Percentiles rank a stretch among this genome's conserved stretches.
phyloP scores from a whole-genome alignment of 2,329 filamentous ascomycete species.

The Fusarium avenaceum region DNA sequence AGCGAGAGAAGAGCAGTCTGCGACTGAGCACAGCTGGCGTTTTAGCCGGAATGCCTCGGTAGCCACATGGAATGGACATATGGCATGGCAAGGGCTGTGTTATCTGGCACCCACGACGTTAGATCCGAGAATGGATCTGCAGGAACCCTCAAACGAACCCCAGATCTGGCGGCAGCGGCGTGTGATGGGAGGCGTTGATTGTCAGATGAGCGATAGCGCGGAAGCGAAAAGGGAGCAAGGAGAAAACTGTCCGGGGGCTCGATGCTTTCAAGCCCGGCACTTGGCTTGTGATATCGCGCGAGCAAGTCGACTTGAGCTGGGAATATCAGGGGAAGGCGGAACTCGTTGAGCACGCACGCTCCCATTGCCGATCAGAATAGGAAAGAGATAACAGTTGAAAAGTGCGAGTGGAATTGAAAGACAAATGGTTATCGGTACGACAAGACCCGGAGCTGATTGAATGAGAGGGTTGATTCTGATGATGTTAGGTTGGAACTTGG shows the following conservation, averaged over 20 bases:
- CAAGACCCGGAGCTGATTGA: slow-evolving; percentile 20
- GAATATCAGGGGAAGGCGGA: slow-evolving; percentile 15
- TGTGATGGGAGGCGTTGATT: slow-evolving; percentile 28
- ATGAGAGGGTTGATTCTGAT: slow-evolving; percentile 20
- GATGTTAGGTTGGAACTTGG: slow-evolving; percentile 26
- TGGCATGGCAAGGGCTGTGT: slow-evolving; percentile 20
- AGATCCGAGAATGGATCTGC: slow-evolving; percentile 44
- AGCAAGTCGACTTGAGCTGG: slow-evolving; percentile 4
- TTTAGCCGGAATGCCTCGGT: slow-evolving; percentile 17
- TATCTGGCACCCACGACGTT: slow-evolving; percentile 24
- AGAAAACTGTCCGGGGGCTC: slow-evolving; percentile 15
- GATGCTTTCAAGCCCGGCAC: slow-evolving; percentile 27
- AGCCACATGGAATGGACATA: slow-evolving; percentile 4
- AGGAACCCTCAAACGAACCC: slow-evolving; percentile 46
- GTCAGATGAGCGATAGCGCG: slow-evolving; percentile 20
- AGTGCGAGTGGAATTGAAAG: slow-evolving; percentile 19
- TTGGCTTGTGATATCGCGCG: slow-evolving; percentile 30
- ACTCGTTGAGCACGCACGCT: background rate
- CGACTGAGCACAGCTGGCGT: background rate
- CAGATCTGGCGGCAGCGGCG: slow-evolving; percentile 44
- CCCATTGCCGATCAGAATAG: slow-evolving; percentile 1
- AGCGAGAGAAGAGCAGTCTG: slow-evolving; percentile 1
- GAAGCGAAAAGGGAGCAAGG: slow-evolving; percentile 16
- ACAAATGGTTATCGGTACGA: slow-evolving; percentile 15
- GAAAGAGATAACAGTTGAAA: slow-evolving; percentile 20